Conservation (phyloP, 495 filamentous ascomycete species). For the Lindgomyces ingoldianus region DNA sequence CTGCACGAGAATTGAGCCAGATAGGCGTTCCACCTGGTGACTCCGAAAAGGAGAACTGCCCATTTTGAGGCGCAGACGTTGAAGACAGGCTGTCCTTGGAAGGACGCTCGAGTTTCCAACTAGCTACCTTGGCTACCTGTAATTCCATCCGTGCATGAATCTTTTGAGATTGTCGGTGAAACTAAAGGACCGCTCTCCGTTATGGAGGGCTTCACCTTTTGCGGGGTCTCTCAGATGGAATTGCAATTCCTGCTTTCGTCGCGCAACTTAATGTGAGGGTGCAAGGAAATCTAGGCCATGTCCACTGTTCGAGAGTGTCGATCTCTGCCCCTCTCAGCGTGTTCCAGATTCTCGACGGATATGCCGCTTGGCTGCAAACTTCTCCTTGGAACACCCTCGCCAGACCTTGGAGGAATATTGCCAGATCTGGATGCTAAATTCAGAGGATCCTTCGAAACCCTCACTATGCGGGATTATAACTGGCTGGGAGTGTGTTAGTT, state of each 20-base stretch:
- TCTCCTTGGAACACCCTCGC: too few species aligned
- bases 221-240: not conserved
- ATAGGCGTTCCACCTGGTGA: not conserved
- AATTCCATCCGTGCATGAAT: not conserved
- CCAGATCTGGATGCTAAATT: too few species aligned
- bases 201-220: constrained; percentile 3
- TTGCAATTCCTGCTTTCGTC: not conserved
- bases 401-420: too few species aligned
- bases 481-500: not conserved
- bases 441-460: too few species aligned
- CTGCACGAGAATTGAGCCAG: constrained; percentile 1
- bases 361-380: not conserved
- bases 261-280: not conserved
- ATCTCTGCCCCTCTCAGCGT: not conserved
- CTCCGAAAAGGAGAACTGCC: not conserved
- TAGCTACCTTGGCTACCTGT: not conserved
- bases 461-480: not conserved
- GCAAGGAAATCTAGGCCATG: not conserved
- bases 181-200: constrained; percentile 13
- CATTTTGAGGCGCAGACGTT: not conserved
- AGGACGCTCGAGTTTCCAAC: not conserved
- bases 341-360: not conserved
- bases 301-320: not conserved
- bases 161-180: constrained; percentile 11
- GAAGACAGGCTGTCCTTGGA: too few species aligned